phyloP scores from a whole-genome alignment of 2,329 filamentous ascomycete species.

The Penicillium sclerotiorum region DNA sequence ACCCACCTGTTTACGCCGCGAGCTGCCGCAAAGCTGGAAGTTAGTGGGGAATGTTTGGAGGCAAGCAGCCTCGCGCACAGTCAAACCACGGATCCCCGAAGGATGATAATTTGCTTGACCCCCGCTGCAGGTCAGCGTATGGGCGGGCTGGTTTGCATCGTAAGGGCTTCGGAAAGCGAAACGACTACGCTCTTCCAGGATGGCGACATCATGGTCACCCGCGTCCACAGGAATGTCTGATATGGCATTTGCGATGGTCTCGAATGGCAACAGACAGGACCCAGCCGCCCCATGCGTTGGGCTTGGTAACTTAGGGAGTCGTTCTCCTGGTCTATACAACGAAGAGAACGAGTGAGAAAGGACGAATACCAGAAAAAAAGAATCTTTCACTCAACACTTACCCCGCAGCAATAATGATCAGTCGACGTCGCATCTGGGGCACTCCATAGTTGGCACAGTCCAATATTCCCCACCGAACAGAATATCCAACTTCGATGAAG shows the following conservation, averaged over 20 bases:
- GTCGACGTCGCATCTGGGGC: slow-evolving; percentile 50
- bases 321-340: slow-evolving; percentile 67
- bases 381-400: slow-evolving; percentile 42
- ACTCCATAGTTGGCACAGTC: slow-evolving; percentile 54
- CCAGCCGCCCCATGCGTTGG: slow-evolving; percentile 57
- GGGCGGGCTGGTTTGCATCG: slow-evolving; percentile 53
- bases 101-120: slow-evolving; percentile 68
- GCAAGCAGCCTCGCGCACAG: slow-evolving; percentile 66
- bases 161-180: slow-evolving; percentile 43
- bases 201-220: slow-evolving; percentile 46
- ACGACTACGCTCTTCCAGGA: slow-evolving; percentile 24
- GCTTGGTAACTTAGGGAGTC: slow-evolving; percentile 65
- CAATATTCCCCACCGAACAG: slow-evolving; percentile 68
- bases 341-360: too few relatives aligned
- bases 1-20: slow-evolving; percentile 66
- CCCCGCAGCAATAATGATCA: slow-evolving; percentile 59
- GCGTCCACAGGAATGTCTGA: slow-evolving; percentile 42
- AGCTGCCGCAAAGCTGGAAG: slow-evolving; percentile 58
- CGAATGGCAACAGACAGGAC: slow-evolving; percentile 35
- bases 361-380: too few relatives aligned
- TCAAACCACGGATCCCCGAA: slow-evolving; percentile 64
- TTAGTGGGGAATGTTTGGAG: slow-evolving; percentile 69
- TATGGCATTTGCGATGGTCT: slow-evolving; percentile 49
- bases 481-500: slow-evolving; percentile 68
- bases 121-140: slow-evolving; percentile 65